Base-by-base conservation (phyloP, 192 early-diverging fungal species). In the Borealophlyctis nickersoniae region DNA sequence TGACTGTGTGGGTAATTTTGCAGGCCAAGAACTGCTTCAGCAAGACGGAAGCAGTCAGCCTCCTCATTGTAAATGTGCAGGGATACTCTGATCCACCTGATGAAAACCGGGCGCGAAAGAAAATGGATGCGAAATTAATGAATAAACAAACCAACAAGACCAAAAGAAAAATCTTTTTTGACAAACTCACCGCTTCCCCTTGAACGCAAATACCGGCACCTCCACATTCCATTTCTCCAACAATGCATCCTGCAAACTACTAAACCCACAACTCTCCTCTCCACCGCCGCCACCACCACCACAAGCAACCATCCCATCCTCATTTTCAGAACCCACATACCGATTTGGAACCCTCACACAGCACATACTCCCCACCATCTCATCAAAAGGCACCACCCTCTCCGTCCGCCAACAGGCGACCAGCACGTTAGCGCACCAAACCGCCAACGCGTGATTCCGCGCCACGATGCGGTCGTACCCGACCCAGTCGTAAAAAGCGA, bases 11-110 rank as follows among this genome's bases (percentile, higher is more conserved):
- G 53, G 54, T 77, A 77, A 9, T 69, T 69, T 29, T 63, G 39
- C 49, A 32, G 16, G 34, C 56, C 16, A 9, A 77, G 52, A 45
- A 78, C 73, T 14, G 61, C 52, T 45, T 39, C 32, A 16, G 61
- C 72, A 14, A 74, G 34, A 19, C 5, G 27, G 9, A 57, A 14
- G 16, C 61, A 65, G 58, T 78, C 76, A 4, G 48, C 39, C 54
- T 63, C 50, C 24, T 54, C 48, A 39, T 78, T 78, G 51, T 78
- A 78, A 56, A 78, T 66, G 58, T 78, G 76, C 28, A 63, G 33
- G 3, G 65, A 68, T 29, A 78, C 72, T 7, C 76, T n/a, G n/a
- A n/a, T n/a, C n/a, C n/a, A n/a, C n/a, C n/a, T n/a, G n/a, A n/a
- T n/a, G n/a, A n/a, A n/a, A n/a, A n/a, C n/a, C n/a, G n/a, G n/a